Percentiles rank a stretch among this genome's conserved stretches.
These are phyloP conservation scores for Penicillium coprophilum DNA, from an alignment of 495 filamentous ascomycete species.

Conservation along the genomic window DNA sequence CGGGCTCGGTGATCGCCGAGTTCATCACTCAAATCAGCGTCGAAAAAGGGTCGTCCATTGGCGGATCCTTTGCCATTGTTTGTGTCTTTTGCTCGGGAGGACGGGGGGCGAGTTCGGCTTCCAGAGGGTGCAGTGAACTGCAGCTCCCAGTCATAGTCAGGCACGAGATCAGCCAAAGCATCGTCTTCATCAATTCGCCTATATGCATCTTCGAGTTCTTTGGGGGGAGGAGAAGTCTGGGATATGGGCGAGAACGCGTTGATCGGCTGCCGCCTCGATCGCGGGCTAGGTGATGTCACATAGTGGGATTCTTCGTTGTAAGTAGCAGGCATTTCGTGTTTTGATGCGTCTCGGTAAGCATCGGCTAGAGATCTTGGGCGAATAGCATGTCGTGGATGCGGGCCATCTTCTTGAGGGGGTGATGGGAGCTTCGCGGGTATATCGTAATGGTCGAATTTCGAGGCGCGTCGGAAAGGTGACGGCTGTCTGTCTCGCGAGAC, in stretches of 20 bases:
- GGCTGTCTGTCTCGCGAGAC: conserved; percentile 23
- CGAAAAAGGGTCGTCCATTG: conserved; percentile 22
- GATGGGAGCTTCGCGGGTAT: conserved; percentile 33
- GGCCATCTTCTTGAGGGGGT: conserved; percentile 29
- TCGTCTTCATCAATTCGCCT: conserved; percentile 46
- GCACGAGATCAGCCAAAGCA: conserved; percentile 37
- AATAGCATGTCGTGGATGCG: conserved; percentile 33
- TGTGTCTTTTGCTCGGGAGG: conserved; percentile 25
- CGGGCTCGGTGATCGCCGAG: conserved; percentile 32
- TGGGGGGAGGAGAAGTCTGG: conserved; percentile 42
- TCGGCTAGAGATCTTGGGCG: conserved; percentile 41
- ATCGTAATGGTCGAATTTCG: conserved; percentile 30
- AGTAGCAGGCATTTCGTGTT: conserved; percentile 18
- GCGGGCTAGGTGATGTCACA: conserved; percentile 24
- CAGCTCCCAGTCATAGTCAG: conserved; percentile 30
- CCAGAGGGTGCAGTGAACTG: conserved; percentile 10
- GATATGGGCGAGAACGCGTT: conserved; percentile 23
- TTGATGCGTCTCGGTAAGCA: conserved; percentile 36
- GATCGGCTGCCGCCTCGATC: conserved; percentile 11
- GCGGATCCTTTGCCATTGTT: conserved; percentile 11
- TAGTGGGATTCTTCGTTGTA: conserved; percentile 21
- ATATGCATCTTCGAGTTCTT: conserved; percentile 46
- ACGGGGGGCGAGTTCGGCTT: conserved; percentile 27
- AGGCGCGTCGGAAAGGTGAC: conserved; percentile 42
- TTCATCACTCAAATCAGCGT: conserved; percentile 33